Evolutionary conservation across 2,329 filamentous ascomycete genomes (phyloP), one percentile per base, ranked within the genome.

Genomic region (Davidsoniella neocaledoniae): DNA sequence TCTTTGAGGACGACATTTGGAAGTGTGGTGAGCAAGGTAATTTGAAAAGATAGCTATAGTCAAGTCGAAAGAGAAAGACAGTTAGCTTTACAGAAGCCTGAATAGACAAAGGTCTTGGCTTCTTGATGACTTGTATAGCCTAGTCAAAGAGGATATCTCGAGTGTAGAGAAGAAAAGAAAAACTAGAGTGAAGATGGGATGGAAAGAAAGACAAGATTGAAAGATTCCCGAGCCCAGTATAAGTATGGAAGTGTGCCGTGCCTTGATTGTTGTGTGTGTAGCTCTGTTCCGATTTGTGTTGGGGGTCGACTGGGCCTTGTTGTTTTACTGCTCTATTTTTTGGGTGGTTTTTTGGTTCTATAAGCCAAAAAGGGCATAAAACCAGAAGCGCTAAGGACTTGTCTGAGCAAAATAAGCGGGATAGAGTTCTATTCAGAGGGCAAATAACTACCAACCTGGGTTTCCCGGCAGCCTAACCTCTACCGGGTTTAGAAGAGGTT

Each of bases 1-100:
- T 26, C 12, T 17, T 17, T 38, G 50, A 14, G 49, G 67, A 62
- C 55, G 68, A 62, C 59, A 63, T 65, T 42, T 41, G 33, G 37
- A 10, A 19, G 16, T 25, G 43, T 40, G 26, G 45, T 41, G 37
- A 43, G 37, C 39, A 48, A 50, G 36, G 16, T 39, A 46, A 23
- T 16, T 33, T 42, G 14, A 23, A 23, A 16, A 26, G 42, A 38
- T 16, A 14, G 25, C 9, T 36, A 16, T 21, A 16, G 40, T 23
- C 19, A 36, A 8, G 7, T 23, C 21, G 21, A 45, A 26, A 23
- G 39, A 49, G 23, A 45, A 42, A 8, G 42, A 37, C 26, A 21
- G 26, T 12, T 16, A 33, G 29, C 12, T 33, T 33, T 12, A 33
- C 9, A 33, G 29, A 33, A 33, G 29, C 4, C 29, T 33, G 29